Evolutionary conservation across 179 eudicot species (phyloP).

Genomic region (Beta lomatogona): DNA sequence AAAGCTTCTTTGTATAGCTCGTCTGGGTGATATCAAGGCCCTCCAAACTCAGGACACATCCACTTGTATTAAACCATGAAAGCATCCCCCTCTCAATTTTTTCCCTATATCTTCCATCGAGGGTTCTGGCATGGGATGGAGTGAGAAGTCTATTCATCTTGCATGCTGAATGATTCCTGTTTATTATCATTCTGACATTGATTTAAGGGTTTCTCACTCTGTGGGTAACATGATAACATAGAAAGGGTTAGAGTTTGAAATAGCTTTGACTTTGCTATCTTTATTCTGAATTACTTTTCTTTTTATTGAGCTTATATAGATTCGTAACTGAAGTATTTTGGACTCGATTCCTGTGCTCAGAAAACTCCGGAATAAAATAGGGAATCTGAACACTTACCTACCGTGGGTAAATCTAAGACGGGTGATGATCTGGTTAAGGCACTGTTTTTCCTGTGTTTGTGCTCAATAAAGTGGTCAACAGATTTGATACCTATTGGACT

Average conservation of each 20-base stretch:
- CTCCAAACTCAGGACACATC: background rate
- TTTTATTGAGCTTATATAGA: background rate
- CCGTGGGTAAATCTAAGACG: background rate
- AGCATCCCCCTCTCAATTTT: background rate
- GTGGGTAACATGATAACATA: background rate
- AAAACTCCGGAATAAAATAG: background rate
- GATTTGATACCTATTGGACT: background rate
- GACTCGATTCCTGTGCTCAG: background rate
- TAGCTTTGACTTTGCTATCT: background rate
- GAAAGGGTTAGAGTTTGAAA: background rate
- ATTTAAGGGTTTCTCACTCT: background rate
- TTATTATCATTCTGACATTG: background rate
- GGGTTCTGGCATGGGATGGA: background rate
- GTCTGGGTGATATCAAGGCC: background rate
- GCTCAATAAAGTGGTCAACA: background rate
- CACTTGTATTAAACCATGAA: background rate
- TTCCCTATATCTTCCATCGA: too few relatives aligned
- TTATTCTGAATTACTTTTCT: too few relatives aligned
- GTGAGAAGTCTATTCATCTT: background rate
- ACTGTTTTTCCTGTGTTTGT: background rate
- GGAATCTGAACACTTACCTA: background rate
- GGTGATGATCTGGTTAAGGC: background rate
- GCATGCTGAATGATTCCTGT: background rate
- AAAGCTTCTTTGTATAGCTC: background rate
- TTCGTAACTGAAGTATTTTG: background rate